Base-by-base conservation (phyloP, 1,284 basidiomycete species). In the Malassezia equina region DNA sequence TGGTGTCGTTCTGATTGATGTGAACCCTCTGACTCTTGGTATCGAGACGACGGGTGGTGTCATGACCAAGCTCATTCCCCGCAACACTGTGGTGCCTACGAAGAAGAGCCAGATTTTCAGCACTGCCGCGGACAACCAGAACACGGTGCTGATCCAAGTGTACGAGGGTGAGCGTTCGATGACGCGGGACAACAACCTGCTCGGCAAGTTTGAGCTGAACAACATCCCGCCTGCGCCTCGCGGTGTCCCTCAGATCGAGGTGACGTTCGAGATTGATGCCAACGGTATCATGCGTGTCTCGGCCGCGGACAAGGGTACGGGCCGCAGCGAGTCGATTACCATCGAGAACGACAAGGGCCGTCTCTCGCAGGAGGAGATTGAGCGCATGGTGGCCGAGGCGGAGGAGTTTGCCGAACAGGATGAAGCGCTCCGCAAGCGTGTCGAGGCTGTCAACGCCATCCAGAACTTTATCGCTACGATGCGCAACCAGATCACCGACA, bases 21-120 rank as follows among this genome's bases (percentile, higher is more conserved):
- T 96, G 75, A 86, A 85, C 81, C 88, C 90, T 23, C 81, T 93
- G 39, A 90, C 88, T 24, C 83, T 93, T 70, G 91, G 91, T 83
- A 95, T 96, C 69, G 91, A 95, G 82, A 96, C 90, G 65, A 93
- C 90, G 45, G 93, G 93, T 58, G 93, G 91, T 78, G 90, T 96
- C 69, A 90, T 96, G 83, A 95, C 91, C 74, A 91, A 93, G 79
- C 83, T 96, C 69, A 93, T 93, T 69, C 81, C 86, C 59, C 86
- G 91, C 71, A 95, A 95, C 85, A 95, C 93, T 28, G 88, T 93
- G 73, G 89, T 98, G 66, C 91, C 91, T 55, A 95, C 93, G 75
- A 88, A 89, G 81, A 96, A 98, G 82, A 85, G 84, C 59, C 89
- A 95, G 79, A 93, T 93, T 79, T 96, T 96, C 84, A 94, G 90